Base-by-base conservation (phyloP, 1,284 basidiomycete genomes). In the Melampsora medusae region DNA sequence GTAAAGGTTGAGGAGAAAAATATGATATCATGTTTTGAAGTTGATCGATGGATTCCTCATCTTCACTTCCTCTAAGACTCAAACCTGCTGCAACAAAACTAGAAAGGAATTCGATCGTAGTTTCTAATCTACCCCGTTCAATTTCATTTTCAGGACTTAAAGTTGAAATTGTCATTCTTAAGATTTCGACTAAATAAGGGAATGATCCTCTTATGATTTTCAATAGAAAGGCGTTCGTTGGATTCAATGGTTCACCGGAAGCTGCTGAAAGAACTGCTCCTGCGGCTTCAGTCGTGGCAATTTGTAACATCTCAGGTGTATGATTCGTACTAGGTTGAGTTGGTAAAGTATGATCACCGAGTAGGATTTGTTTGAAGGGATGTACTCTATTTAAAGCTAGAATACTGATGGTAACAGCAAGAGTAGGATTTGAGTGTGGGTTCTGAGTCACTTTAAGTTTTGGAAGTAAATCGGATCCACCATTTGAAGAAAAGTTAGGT, bases 71-170 rank as follows among this genome's bases (percentile, higher is more conserved):
- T 31, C 66, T 17, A 48, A 59, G 65, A 33, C 71, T 74, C 49
- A 74, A 38, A 59, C 71, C 71, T 19, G 64, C 49, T 22, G 49
- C 17, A 22, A 64, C 50, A 60, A 74, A 74, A 33, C 61, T 74
- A 33, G 49, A 50, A 3, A 74, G 22, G 60, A 64, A 66, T 35
- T 74, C 64, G 9, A 60, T 35, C 4, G 66, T 33, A 22, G 64
- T 64, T 25, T 56, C 48, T 46, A 74, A 67, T 31, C 59, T 61
- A 35, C 25, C 65, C 17, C 33, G 25, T 14, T 49, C 10, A 46
- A 53, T 19, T n/a, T 19, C 25, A 22, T 48, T 38, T 33, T 67
- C 65, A 19, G 53, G 2, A 9, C n/a, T 28, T 19, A 74, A 35
- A 16, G 31, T 74, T 16, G 64, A 46, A 38, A 42, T 49, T 19